Evolutionary conservation across 257 asterid species (phyloP), one percentile per base, ranked within the genome.

Genomic region (Catharanthus roseus): DNA sequence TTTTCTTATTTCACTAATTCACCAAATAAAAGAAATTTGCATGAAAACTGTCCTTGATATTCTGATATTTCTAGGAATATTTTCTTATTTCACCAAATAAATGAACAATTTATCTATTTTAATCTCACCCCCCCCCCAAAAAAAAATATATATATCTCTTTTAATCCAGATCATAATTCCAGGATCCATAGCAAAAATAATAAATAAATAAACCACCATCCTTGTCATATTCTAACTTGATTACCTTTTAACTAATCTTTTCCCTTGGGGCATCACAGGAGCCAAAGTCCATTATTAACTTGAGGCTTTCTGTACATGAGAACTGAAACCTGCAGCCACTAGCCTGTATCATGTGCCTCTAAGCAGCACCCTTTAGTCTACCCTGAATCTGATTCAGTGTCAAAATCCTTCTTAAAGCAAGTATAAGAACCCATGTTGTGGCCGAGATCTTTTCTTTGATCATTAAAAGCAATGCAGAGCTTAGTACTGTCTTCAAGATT

Each of bases 381-480:
- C 77, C 71, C 68, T 58, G 78, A 31, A 77, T 75, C 68, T 58
- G 78, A 31, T 79, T 75, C 36, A 69, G 39, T 3, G 64, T 53
- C 69, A 82, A 53, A 47, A 62, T 9, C 82, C 72, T 82, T 58
- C 67, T 65, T 42, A 72, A 57, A 21, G 84, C 79, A 58, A 82
- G 86, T 51, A 79, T 29, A 38, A 82, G 75, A 55, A 77, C 79
- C 86, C 86, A 82, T 33, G 86, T 70, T 19, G 84, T 65, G 21
- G 84, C 84, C 31, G 83, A 74, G 65, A 79, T 79, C 76, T 82
- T 82, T 75, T 82, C 86, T 74, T 82, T 82, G 28, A 82, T 79
- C 86, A 79, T 82, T 69, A 82, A 69, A 21, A 82, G 86, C 80
- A 82, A 70, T 5, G 86, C 86, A 0, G 86, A 82, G 76, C 84